A percentile compares a stretch with the other conserved stretches of the same genome.
phyloP scores from a whole-genome alignment of 2,329 filamentous ascomycete species.

The Periconia digitata region DNA sequence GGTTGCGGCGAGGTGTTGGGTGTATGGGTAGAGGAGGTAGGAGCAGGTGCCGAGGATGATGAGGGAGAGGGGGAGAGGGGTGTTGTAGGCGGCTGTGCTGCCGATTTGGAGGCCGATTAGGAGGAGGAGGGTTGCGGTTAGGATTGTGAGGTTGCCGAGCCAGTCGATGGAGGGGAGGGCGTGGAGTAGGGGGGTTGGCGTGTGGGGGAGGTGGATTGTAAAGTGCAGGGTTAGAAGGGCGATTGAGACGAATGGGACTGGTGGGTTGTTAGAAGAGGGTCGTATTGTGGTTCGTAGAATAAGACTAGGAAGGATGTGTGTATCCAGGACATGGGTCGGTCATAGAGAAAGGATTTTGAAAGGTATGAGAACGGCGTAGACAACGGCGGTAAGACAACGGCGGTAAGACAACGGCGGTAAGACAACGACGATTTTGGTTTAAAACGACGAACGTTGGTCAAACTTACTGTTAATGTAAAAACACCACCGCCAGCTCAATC shows the following conservation, averaged over 20 bases:
- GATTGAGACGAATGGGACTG: slow-evolving; percentile 50
- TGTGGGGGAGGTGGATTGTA: slow-evolving; percentile 57
- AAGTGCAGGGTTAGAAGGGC: slow-evolving; percentile 54
- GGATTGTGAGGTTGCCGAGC: slow-evolving; percentile 53
- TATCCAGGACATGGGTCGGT: not conserved
- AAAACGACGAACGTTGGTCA: not conserved
- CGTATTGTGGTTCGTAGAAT: not conserved
- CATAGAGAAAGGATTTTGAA: not conserved
- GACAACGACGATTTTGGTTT: not conserved
- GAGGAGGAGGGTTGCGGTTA: slow-evolving; percentile 52
- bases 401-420: not conserved
- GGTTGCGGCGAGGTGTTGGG: slow-evolving; percentile 65
- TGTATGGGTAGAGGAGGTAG: slow-evolving; percentile 56
- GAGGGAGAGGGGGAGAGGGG: slow-evolving; percentile 54
- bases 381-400: not conserved
- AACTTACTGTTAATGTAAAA: slow-evolving; percentile 42
- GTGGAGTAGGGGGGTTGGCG: slow-evolving; percentile 48
- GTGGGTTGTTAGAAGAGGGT: slow-evolving; percentile 42
- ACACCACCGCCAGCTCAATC: slow-evolving; percentile 54
- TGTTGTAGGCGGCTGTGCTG: slow-evolving; percentile 51
- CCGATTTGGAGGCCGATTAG: slow-evolving; percentile 58
- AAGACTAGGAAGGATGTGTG: not conserved
- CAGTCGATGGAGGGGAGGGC: slow-evolving; percentile 57
- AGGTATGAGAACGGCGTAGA: not conserved
- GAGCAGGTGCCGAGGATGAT: slow-evolving; percentile 52